Conservation (phyloP, 805 yeast genomes). For the Saccharomycopsis sp. region DNA sequence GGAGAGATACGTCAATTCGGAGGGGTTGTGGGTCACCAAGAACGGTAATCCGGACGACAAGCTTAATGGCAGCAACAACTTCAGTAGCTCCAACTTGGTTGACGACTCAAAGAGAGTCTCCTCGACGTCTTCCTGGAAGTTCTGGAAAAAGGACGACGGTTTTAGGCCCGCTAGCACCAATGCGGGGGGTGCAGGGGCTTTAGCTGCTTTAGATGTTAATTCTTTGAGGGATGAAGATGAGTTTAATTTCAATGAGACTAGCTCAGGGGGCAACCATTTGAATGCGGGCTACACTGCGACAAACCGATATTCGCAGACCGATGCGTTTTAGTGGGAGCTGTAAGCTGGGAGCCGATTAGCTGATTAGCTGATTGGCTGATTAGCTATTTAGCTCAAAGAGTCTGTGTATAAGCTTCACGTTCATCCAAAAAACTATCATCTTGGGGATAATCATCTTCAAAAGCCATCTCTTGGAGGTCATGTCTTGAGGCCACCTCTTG, state of each 20-base stretch:
- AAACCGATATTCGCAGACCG: conserved; percentile 11
- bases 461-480: too few relatives aligned
- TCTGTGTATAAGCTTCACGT: too few relatives aligned
- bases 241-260: conserved; percentile 5
- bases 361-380: too few relatives aligned
- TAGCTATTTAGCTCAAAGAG: too few relatives aligned
- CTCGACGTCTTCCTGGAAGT: conserved; percentile 10
- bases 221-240: conserved; percentile 12
- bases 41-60: conserved; percentile 21
- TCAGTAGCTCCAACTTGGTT: background rate
- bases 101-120: conserved; percentile 8
- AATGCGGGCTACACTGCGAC: background rate
- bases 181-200: background rate
- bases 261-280: background rate
- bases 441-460: too few relatives aligned
- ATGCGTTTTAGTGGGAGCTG: conserved; percentile 6
- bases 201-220: conserved; percentile 1
- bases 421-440: too few relatives aligned
- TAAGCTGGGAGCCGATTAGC: too few relatives aligned
- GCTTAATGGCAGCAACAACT: conserved; percentile 4
- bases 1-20: conserved; percentile 20
- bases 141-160: conserved; percentile 7
- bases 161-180: background rate
- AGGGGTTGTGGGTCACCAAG: conserved; percentile 21
- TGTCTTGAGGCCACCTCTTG: too few relatives aligned